A percentile compares a stretch with the other conserved stretches of the same genome.
phyloP scores from a whole-genome alignment of 176 grass and related monocot species.

The Ensete ventricosum region DNA sequence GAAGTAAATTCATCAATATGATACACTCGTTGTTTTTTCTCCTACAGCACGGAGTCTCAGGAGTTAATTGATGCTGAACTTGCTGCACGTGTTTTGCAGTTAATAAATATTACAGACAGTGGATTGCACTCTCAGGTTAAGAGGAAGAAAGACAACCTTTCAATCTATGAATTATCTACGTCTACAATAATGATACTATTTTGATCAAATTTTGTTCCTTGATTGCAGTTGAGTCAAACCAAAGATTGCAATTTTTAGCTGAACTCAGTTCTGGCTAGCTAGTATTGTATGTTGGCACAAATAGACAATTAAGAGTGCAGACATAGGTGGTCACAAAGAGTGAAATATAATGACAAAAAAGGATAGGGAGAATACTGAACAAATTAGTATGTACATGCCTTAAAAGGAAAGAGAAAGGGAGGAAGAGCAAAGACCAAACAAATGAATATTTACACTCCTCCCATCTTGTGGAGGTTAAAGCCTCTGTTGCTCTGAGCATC shows the following conservation, averaged over 20 bases:
- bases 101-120: slow-evolving; percentile 83
- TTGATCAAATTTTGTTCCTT: background rate
- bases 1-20: slow-evolving; percentile 6
- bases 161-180: background rate
- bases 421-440: background rate
- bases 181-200: background rate
- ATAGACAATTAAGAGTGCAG: background rate
- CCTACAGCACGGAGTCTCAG: slow-evolving; percentile 70
- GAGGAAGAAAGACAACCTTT: slow-evolving; percentile 1
- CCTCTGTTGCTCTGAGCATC: background rate
- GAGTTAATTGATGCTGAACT: slow-evolving; percentile 96
- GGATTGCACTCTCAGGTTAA: slow-evolving; percentile 76
- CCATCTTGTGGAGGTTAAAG: background rate
- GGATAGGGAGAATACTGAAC: background rate
- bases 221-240: too few relatives aligned
- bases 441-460: background rate
- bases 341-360: background rate
- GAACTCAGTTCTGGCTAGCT: background rate
- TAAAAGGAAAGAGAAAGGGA: background rate
- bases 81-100: slow-evolving; percentile 81
- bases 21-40: slow-evolving; percentile 19
- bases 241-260: background rate
- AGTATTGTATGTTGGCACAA: background rate
- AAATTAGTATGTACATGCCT: background rate
- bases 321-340: background rate